Conservation (phyloP, 2,329 filamentous ascomycete genomes). For the Fusarium veterinarium region DNA sequence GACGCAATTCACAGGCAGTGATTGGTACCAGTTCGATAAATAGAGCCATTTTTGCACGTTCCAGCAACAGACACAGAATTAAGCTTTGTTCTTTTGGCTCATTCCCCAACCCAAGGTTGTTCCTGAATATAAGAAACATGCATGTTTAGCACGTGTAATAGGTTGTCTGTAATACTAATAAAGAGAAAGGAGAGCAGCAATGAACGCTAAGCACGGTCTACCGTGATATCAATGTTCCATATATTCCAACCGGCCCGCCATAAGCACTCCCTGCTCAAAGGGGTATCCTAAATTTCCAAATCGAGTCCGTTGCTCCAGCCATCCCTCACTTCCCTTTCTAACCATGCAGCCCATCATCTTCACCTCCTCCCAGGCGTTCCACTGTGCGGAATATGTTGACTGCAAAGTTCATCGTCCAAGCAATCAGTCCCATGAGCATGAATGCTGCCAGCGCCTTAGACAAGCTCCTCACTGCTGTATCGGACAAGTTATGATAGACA, state of each 20-base stretch:
- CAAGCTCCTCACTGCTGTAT: constrained; percentile 61
- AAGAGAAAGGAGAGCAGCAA: constrained; percentile 16
- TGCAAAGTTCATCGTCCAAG: constrained; percentile 92
- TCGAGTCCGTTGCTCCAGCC: constrained; percentile 7
- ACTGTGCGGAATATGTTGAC: constrained; percentile 83
- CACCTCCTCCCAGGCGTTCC: constrained; percentile 68
- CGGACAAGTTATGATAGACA: constrained; percentile 63
- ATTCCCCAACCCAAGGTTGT: not conserved
- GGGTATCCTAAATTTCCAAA: constrained; percentile 35
- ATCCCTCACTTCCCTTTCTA: constrained; percentile 10
- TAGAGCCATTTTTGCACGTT: not conserved
- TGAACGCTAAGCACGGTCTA: constrained; percentile 33
- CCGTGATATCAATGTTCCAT: constrained; percentile 20
- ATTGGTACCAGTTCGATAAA: not conserved
- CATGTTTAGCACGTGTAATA: not conserved
- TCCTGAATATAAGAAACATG: constrained; percentile 17
- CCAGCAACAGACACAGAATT: not conserved
- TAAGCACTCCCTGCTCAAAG: constrained; percentile 33
- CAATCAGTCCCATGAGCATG: constrained; percentile 81
- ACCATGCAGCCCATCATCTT: constrained; percentile 51
- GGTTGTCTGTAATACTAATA: not conserved
- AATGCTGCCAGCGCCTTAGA: constrained; percentile 80
- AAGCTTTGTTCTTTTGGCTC: not conserved
- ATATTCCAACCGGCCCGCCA: constrained; percentile 15
- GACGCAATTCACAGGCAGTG: not conserved